Base-by-base conservation (phyloP, 345 rosid species). In the Gossypium sturtianum region DNA sequence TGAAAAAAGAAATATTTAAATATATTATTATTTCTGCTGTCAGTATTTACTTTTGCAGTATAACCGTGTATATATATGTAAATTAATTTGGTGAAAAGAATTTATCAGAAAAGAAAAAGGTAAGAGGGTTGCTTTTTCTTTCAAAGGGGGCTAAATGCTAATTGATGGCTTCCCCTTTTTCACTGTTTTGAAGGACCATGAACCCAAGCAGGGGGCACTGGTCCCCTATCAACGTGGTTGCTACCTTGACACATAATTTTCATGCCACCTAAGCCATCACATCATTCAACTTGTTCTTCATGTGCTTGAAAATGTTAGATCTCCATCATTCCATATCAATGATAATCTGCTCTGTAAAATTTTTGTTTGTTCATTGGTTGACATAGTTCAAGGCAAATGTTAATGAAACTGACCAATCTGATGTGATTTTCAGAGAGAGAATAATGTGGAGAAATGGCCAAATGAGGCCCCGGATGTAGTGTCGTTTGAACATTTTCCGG, bases 401-500 rank as follows among this genome's bases (percentile, higher is more conserved):
- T 29, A 20, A 16, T 34, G 23, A 53, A 69, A 23, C 12, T 41
- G 17, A 80, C 2, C 16, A 62, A 45, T 62, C 4, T 0, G 9
- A 20, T 70, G 49, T 63, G 23, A 23, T n/a, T 52, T 77, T 64
- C 80, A 86, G 89, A 87, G 79, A 60, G 86, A 56, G 16, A 41
- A 75, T 9, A 80, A 75, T 15, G 75, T 2, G 12, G 92, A 85
- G 63, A 89, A 83, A 80, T 90, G 92, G 93, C 87, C 84, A 68
- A 88, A 82, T 2, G 92, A 91, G 49, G 80, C 89, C 0, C 92
- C 88, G 9, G 98, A 93, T 77, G 98, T 87, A 2, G 89, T 93
- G 53, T 89, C 98, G 2, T 83, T 93, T 49, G 98, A 93, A 78
- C 91, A 93, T 83, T 96, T 87, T 22, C 97, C 91, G 0, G 89